These are phyloP conservation scores for Aureobasidium vineae DNA, from an alignment of 2,329 filamentous ascomycete species.

Conservation along the genomic window DNA sequence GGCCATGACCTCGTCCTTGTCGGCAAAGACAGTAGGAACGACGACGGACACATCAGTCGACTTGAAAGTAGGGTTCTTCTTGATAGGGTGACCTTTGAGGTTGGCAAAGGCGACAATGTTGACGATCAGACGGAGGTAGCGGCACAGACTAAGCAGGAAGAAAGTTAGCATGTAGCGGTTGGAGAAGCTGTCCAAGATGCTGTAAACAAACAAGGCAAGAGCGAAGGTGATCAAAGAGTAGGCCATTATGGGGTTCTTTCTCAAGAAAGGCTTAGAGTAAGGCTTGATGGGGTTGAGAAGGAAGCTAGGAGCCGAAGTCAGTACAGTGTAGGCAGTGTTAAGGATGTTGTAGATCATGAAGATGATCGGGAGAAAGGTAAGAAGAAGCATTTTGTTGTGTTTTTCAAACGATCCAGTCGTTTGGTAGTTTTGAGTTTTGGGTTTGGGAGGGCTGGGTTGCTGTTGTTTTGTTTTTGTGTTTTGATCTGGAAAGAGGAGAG, in stretches of 20 bases:
- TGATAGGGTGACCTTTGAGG: constrained; percentile 35
- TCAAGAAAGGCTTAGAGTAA: constrained; percentile 11
- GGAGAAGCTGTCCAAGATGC: constrained; percentile 2
- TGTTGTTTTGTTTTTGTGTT: constrained; percentile 17
- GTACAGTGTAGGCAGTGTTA: background rate
- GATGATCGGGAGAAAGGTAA: constrained; percentile 1
- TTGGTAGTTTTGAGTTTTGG: background rate
- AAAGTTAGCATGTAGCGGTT: constrained; percentile 26
- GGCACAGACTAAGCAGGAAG: constrained; percentile 30
- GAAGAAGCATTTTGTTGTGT: constrained; percentile 1
- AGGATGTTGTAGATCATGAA: constrained; percentile 6
- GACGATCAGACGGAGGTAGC: constrained; percentile 36
- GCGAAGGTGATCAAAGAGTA: background rate
- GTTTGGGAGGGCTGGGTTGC: background rate
- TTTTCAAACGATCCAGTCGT: constrained; percentile 10
- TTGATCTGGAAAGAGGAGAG: constrained; percentile 2
- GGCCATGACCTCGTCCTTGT: constrained; percentile 33
- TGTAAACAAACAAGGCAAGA: constrained; percentile 9
- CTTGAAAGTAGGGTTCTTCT: constrained; percentile 33
- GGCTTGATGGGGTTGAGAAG: background rate
- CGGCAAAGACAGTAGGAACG: constrained; percentile 39
- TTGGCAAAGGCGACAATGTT: constrained; percentile 34
- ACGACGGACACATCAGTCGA: constrained; percentile 36
- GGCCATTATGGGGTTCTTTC: constrained; percentile 7
- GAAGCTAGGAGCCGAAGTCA: background rate